Evolutionary conservation across 164 flowering plant genomes (phyloP).

Genomic region (Cinnamomum micranthum): DNA sequence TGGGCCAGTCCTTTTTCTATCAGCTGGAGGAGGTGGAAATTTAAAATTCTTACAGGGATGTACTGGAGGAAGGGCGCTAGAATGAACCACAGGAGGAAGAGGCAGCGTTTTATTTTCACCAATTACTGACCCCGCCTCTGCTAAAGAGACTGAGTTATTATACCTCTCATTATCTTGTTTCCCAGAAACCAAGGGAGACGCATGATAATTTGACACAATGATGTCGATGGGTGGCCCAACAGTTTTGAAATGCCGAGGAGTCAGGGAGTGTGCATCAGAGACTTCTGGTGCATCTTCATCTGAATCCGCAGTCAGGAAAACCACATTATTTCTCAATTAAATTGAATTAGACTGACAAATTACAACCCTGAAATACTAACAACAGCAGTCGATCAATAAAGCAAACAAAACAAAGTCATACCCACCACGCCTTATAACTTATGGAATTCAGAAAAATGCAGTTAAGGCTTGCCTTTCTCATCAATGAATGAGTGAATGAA

Average conservation of each 20-base stretch:
- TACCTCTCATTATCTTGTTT: conserved; percentile 11
- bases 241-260: conserved; percentile 19
- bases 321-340: background rate
- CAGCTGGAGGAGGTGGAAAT: conserved; percentile 77
- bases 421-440: background rate
- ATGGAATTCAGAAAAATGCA: background rate
- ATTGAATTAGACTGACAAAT: background rate
- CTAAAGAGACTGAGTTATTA: conserved; percentile 11
- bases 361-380: background rate
- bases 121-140: conserved; percentile 6
- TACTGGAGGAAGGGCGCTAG: conserved; percentile 13
- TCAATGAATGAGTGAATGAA: background rate
- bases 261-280: conserved; percentile 13
- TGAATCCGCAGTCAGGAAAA: conserved; percentile 3
- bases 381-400: too few species aligned
- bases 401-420: background rate
- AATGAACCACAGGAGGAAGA: conserved; percentile 1
- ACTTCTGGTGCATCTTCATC: conserved; percentile 24
- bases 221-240: conserved; percentile 9
- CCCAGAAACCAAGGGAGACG: conserved; percentile 7
- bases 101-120: conserved; percentile 15
- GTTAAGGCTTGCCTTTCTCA: background rate
- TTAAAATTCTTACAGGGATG: conserved; percentile 71
- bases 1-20: conserved; percentile 70
- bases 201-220: conserved; percentile 7